Evolutionary conservation across 805 yeast genomes (phyloP).

Genomic region (Metschnikowia reukaufii): DNA sequence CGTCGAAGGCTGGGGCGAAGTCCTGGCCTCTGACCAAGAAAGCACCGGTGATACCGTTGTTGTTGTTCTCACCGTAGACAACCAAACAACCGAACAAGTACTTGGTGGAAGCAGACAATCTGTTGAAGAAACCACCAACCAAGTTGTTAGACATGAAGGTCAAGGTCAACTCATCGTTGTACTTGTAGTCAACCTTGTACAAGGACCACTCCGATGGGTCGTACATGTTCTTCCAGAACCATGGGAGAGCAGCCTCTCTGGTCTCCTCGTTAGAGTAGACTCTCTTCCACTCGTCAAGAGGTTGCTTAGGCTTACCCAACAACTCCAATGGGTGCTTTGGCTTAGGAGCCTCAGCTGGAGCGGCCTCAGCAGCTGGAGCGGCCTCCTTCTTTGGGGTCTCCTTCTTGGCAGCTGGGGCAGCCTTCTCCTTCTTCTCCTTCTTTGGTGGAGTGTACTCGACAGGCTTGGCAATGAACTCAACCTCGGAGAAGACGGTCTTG

Average conservation of each 20-base stretch:
- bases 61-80: constrained; percentile 98
- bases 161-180: constrained; percentile 95
- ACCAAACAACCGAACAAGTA: constrained; percentile 91
- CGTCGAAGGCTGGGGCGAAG: constrained; percentile 85
- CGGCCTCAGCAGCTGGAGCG: constrained; percentile 36
- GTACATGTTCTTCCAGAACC: constrained; percentile 93
- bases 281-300: constrained; percentile 94
- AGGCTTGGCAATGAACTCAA: constrained; percentile 64
- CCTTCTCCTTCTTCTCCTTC: constrained; percentile 63
- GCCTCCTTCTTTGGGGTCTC: constrained; percentile 22
- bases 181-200: constrained; percentile 94
- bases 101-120: constrained; percentile 88
- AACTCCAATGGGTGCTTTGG: constrained; percentile 89
- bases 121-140: constrained; percentile 97
- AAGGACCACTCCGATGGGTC: constrained; percentile 92
- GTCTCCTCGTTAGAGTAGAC: constrained; percentile 96
- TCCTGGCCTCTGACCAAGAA: constrained; percentile 96
- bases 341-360: constrained; percentile 62
- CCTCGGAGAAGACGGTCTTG: constrained; percentile 48
- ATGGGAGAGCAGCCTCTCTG: constrained; percentile 89
- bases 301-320: constrained; percentile 68
- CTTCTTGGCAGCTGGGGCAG: constrained; percentile 40
- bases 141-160: constrained; percentile 98
- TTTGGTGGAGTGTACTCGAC: constrained; percentile 60
- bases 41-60: constrained; percentile 96